These are phyloP conservation scores for Spiraea crenata DNA, from an alignment of 331 rosid species.

Conservation along the genomic window DNA sequence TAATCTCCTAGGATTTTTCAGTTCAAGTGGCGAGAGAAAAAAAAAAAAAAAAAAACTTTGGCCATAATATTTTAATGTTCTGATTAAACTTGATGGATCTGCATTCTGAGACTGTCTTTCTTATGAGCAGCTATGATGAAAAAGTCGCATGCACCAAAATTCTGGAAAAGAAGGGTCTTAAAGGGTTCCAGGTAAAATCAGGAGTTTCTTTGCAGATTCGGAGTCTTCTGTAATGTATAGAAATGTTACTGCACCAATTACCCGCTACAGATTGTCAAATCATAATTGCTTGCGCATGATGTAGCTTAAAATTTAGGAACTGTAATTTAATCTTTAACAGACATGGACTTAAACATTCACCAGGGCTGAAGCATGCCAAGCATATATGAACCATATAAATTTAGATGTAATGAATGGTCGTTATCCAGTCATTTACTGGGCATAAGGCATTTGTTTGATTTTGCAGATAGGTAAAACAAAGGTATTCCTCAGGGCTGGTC, in stretches of 20 bases:
- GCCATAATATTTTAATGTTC: constrained; percentile 15
- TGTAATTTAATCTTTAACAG: not conserved
- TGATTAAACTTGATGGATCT: constrained; percentile 22
- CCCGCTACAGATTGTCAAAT: constrained; percentile 10
- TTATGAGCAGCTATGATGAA: constrained; percentile 66
- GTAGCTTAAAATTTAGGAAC: not conserved
- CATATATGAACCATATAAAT: not conserved
- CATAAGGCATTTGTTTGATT: constrained; percentile 22
- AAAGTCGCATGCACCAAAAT: constrained; percentile 67
- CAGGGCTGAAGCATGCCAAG: not conserved
- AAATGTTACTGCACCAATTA: constrained; percentile 5
- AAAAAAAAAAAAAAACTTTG: constrained; percentile 6
- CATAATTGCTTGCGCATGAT: not conserved
- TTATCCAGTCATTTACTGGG: constrained; percentile 21
- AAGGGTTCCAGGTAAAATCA: constrained; percentile 88
- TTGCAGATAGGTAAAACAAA: constrained; percentile 93
- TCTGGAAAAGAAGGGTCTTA: constrained; percentile 77
- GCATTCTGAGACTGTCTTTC: constrained; percentile 26
- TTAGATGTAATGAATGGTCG: constrained; percentile 12
- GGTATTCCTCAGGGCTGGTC: constrained; percentile 96
- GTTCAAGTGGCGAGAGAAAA: constrained; percentile 11
- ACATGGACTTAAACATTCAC: not conserved
- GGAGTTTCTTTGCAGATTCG: constrained; percentile 24
- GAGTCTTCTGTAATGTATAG: not conserved
- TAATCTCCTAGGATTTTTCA: constrained; percentile 16